These are phyloP conservation scores for Mrakia blollopis DNA, from an alignment of 768 basidiomycete species.

Conservation along the genomic window DNA sequence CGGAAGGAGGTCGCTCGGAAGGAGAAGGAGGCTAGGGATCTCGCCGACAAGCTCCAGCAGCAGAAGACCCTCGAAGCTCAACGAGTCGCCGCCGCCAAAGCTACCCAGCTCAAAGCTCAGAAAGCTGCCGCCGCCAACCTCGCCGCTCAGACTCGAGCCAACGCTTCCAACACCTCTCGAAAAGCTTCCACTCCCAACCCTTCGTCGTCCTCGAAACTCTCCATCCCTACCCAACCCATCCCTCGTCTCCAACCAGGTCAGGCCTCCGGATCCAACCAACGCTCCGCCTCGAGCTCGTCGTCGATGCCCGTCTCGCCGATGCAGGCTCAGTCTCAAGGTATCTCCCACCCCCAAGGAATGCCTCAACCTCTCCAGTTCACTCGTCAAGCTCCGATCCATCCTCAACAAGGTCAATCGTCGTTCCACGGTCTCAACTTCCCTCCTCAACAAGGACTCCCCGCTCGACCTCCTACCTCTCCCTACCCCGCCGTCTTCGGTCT, in stretches of 20 bases:
- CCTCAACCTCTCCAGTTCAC: conserved; percentile 20
- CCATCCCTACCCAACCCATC: conserved; percentile 11
- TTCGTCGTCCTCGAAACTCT: not conserved
- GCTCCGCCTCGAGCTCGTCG: conserved; percentile 1
- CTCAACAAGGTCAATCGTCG: conserved; percentile 26
- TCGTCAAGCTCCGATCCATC: conserved; percentile 28
- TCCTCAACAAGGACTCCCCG: conserved; percentile 12
- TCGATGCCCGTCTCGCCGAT: conserved; percentile 15
- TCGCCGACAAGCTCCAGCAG: conserved; percentile 30
- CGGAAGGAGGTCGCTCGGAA: conserved; percentile 39
- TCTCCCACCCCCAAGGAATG: conserved; percentile 1
- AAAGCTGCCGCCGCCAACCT: conserved; percentile 23
- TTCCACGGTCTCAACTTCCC: conserved; percentile 21
- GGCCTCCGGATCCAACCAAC: conserved; percentile 11
- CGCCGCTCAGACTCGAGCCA: not conserved
- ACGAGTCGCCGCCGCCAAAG: conserved; percentile 36
- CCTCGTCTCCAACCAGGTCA: conserved; percentile 13
- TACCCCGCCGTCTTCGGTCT: conserved; percentile 23
- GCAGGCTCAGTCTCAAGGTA: not conserved
- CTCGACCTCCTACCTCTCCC: not conserved
- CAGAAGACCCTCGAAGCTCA: conserved; percentile 35
- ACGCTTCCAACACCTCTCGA: not conserved
- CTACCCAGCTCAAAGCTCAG: conserved; percentile 31
- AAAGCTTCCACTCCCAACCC: conserved; percentile 11
- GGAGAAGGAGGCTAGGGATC: conserved; percentile 41